Base-by-base conservation (phyloP, 2,329 filamentous ascomycete genomes). In the Colletotrichum salicis region DNA sequence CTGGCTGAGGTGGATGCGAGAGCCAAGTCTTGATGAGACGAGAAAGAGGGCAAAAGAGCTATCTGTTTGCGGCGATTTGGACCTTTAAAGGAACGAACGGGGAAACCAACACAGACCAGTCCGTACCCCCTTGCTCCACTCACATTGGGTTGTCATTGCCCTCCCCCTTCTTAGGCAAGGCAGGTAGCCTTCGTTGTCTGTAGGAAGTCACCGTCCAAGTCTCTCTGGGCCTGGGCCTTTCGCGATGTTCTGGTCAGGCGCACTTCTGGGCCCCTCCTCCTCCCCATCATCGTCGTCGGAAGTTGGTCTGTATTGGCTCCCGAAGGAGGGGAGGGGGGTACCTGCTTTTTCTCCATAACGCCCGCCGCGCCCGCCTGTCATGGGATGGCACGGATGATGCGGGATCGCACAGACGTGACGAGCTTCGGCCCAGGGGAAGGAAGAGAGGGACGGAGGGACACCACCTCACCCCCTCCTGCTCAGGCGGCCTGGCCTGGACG, bases 21-120 rank as follows among this genome's bases (percentile, higher is more conserved):
- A 51, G 64, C 64, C 56, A 58, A 62, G 64, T 54, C 33, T 19
- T 68, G 29, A 48, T 37, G 45, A 48, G 51, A 35, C 51, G 29
- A 45, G 61, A 27, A 45, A 54, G 19, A 31, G 31, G 51, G 24
- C 37, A 56, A 51, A 35, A n/a, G 19, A 67, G 69, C 69, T 64
- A 71, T 71, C 69, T 71, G 69, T 71, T 71, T 71, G 69, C 69
- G 59, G 69, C 33, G 52, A 69, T 63, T 55, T 63, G 64, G 10
- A 58, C 54, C 58, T 41, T 19, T 67, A 68, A 45, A 41, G 37
- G 37, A 29, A 29, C 27, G 41, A 68, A 55, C 65, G 45, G 24
- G 58, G 33, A 66, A 41, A 29, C 41, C 33, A 33, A 12, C 22
- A 41, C 29, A 61, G 31, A 8, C 54, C 52, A 55, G 31, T 22